Evolutionary conservation across 1,284 basidiomycete species (phyloP), one percentile per base, ranked within the genome.

Genomic region (Naganishia liquefaciens): DNA sequence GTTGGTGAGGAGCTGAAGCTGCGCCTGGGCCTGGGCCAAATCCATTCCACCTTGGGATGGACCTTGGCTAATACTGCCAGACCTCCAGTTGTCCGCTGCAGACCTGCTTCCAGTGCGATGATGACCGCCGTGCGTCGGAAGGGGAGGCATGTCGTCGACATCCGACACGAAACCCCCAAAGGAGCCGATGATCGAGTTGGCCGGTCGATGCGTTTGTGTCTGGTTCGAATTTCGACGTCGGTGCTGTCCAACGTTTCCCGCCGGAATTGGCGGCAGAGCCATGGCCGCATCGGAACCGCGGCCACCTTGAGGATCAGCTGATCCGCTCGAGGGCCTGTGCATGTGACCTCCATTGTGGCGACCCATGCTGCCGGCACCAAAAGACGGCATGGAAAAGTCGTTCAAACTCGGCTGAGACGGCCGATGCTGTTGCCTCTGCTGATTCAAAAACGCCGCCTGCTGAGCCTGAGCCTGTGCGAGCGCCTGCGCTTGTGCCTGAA

Each of bases 1-100:
- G 75, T 97, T 93, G 74, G 96, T 92, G 54, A 99, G 83, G 72
- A 94, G 95, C 73, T 93, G 91, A 5, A 99, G 83, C 77, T 99
- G 96, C 11, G 93, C 92, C 76, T 79, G 78, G n/a, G 92, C 92
- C 73, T 93, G 90, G 2, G 91, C 92, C 33, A 95, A 87, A 76
- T 94, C 92, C 23, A 88, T 84, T 85, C 87, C 83, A 54, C 89
- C 88, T 40, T 60, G 57, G 7, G 37, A 13, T 17, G 46, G 23
- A 21, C 30, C 57, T 88, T 70, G 67, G 23, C 65, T 65, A 30
- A 58, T 60, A 7, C 66, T 66, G 54, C 66, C 69, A n/a, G 55
- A 60, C 25, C 57, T 53, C 53, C 62, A 61, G 27, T 60, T 60
- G 44, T 50, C 60, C 21, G 27, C 28, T 25, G 54, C 28, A 73